Conservation (phyloP, 306 rosid species). For the Cicer arietinum region DNA sequence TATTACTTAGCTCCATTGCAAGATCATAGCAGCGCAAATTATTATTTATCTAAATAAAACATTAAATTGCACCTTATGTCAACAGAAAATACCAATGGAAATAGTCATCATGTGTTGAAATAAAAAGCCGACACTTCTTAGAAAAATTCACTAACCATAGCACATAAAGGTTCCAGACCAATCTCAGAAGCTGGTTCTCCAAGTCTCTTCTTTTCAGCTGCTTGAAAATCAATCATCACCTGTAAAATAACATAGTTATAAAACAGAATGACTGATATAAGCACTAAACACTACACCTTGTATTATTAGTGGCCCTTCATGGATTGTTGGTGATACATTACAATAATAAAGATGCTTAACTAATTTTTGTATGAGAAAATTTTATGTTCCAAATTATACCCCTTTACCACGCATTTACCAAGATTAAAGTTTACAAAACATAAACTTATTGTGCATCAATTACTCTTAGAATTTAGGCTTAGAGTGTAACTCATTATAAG, state of each 20-base stretch:
- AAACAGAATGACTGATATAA: conserved; percentile 32
- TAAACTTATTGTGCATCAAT: conserved; percentile 23
- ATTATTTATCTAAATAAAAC: conserved; percentile 78
- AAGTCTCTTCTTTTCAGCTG: conserved; percentile 87
- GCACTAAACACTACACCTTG: conserved; percentile 19
- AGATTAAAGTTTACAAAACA: conserved; percentile 13
- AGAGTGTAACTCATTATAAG: neutral
- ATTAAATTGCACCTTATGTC: conserved; percentile 32
- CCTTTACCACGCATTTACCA: conserved; percentile 18
- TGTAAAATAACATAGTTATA: conserved; percentile 44
- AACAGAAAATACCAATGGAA: conserved; percentile 32
- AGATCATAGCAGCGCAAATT: conserved; percentile 98
- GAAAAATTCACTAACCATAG: conserved; percentile 71
- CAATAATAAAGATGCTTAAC: conserved; percentile 27
- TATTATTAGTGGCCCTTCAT: conserved; percentile 2
- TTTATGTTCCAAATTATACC: conserved; percentile 12
- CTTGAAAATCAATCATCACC: conserved; percentile 99
- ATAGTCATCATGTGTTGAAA: conserved; percentile 30
- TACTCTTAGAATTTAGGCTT: neutral
- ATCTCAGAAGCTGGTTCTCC: conserved; percentile 96
- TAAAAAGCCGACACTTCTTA: conserved; percentile 12
- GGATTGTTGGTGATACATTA: conserved; percentile 25
- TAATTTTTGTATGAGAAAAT: conserved; percentile 23
- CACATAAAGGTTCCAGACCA: conserved; percentile 93
- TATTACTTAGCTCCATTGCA: conserved; percentile 91